Base-by-base conservation (phyloP, 257 asterid genomes). In the Solanum gandarillasii region DNA sequence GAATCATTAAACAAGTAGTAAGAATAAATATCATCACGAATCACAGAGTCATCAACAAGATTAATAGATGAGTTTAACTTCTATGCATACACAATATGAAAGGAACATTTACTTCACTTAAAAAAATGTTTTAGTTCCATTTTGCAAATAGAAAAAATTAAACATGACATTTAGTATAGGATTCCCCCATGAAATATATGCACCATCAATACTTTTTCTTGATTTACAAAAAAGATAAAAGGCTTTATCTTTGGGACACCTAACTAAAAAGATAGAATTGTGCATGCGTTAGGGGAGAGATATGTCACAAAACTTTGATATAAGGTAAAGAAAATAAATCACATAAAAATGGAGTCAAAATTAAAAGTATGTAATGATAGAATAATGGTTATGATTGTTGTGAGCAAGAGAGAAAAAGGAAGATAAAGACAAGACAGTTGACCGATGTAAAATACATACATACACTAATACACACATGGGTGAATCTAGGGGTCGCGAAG, bases 401-500 rank as follows among this genome's bases (percentile, higher is more conserved):
- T 82, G 86, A 29, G 70, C 11, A 65, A 82, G 85, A 46, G 74
- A 88, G 87, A 88, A 79, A 74, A 32, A 48, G 31, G 5, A 20
- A 3, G 74, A 86, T 20, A 72, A 46, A 86, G 83, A 86, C 89
- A 71, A 32, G 89, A 82, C 85, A 81, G 86, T 85, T 87, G 88
- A 87, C 87, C 71, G 86, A 84, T 60, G 87, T 43, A 43, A 43
- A 43, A 46, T 46, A 46, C 21, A 48, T 55, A 55, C n/a, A 55
- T 55, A 55, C 25, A 55, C 65, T 18, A 18, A 52, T 52, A 7
- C 10, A 55, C 65, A 55, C 65, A 52, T 0, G 60, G 62, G n/a
- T 4, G 10, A 18, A 55, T 18, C n/a, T 6, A 18, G 65, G 65
- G n/a, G n/a, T 52, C 4, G 62, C n/a, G 0, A 52, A 48, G 60